Evolutionary conservation across 805 yeast genomes (phyloP).

Genomic region (Saturnispora quitensis): DNA sequence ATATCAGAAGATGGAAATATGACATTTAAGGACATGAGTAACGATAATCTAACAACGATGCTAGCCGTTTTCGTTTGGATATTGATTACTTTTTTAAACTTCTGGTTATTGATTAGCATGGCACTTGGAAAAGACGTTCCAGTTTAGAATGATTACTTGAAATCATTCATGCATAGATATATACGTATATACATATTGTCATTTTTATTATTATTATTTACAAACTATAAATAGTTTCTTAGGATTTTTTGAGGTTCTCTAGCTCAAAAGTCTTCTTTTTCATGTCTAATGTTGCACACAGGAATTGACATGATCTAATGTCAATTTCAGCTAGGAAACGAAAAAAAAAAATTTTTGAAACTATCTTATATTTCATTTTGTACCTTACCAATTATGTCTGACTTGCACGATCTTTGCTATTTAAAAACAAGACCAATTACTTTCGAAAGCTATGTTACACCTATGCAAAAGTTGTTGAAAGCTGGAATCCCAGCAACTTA

Average conservation of each 20-base stretch:
- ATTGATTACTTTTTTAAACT: slow-evolving; percentile 59
- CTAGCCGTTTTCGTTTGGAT: slow-evolving; percentile 59
- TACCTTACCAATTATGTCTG: slow-evolving; percentile 41
- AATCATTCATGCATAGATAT: not conserved
- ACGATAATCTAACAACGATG: slow-evolving; percentile 45
- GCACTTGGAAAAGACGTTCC: slow-evolving; percentile 29
- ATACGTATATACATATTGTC: not conserved
- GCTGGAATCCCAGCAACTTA: slow-evolving; percentile 77
- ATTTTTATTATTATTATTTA: not conserved
- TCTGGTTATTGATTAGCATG: slow-evolving; percentile 46
- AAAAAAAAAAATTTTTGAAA: not conserved
- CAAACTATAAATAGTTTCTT: not conserved
- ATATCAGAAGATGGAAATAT: slow-evolving; percentile 5
- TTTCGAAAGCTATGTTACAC: slow-evolving; percentile 31
- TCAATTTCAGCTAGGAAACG: no score
- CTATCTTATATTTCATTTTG: not conserved
- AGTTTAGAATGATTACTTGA: slow-evolving; percentile 3
- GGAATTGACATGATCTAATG: no score
- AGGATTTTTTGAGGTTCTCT: not conserved
- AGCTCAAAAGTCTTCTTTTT: no score
- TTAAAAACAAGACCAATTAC: slow-evolving; percentile 45
- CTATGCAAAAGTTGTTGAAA: slow-evolving; percentile 38
- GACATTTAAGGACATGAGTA: slow-evolving; percentile 55
- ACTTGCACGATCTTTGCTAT: slow-evolving; percentile 55
- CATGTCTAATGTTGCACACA: no score